Evolutionary conservation across 2,329 filamentous ascomycete genomes (phyloP), one percentile per base, ranked within the genome.

Genomic region (Trichoderma semiorbis): DNA sequence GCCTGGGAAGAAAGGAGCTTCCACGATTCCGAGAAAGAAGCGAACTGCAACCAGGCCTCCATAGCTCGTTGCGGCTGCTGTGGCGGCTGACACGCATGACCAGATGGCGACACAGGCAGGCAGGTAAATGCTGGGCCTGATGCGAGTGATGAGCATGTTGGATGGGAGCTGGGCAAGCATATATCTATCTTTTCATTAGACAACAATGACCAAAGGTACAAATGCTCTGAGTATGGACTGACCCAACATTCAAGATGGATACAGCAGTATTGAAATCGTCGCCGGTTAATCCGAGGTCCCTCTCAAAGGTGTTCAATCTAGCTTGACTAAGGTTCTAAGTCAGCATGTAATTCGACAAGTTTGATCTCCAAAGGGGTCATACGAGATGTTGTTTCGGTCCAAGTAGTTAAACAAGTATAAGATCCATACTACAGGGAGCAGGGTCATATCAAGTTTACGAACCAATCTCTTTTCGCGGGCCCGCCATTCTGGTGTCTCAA

Each of bases 371-470:
- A 70, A 70, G 3, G 72, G 72, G 1, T 77, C 75, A 21, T 78
- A 78, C 0, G 79, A 73, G 30, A 86, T 85, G 32, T 84, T 84
- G 70, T 85, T 85, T 7, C 83, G 79, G 55, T 86, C 84, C 24
- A 85, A 78, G 67, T 84, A 84, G 72, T 83, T 85, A 57, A 84
- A 77, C 76, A 82, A 84, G 73, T 84, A 85, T 78, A 82, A 79
- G 71, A 76, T 75, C 79, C 80, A 81, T 5, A 81, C 76, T 75
- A 81, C 81, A 0, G 80, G 80, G 75, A 93, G 85, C 32, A 93
- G 84, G 76, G 87, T 84, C 28, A 84, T 73, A 78, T 93, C 91
- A 28, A 93, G 80, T 79, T 92, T 92, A 71, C 88, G 84, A 50
- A 92, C 83, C 24, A 93, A 83, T 74, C 84, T 86, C 75, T 83